Evolutionary conservation across 148 eudicot genomes (phyloP), one percentile per base, ranked within the genome.

Genomic region (Dysphania ambrosioides): DNA sequence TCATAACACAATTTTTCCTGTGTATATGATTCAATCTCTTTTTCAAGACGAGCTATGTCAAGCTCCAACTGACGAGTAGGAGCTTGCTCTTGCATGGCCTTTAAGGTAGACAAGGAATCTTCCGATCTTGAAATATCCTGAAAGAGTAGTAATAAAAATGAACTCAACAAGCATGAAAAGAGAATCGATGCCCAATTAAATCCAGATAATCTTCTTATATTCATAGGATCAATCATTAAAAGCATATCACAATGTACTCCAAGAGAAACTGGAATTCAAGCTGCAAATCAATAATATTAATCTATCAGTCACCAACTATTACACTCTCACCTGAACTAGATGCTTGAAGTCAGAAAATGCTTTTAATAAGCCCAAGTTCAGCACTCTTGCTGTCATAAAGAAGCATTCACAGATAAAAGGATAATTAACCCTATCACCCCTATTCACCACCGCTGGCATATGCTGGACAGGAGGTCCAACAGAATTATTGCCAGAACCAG

Each of bases 321-420:
- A 41, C 18, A 41, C 29, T 66, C 59, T 75, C 75, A 95, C 99
- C 99, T 95, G 99, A 72, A 83, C 96, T 62, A 95, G 93, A 88
- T 95, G 96, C 86, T 89, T 92, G 77, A 89, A 95, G 82, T 95
- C 97, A 30, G 99, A 90, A 80, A 95, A 88, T 79, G 97, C 92
- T 88, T 95, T 95, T 72, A 92, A 71, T 55, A 95, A 78, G 23
- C 99, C 99, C 84, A 95, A 83, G 82, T 92, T 95, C 15, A 95
- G 94, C 49, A 88, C 96, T 86, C 99, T 90, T 75, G 99, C 91
- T 30, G 99, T 95, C 99, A 95, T 95, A 79, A 92, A 95, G 88
- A 95, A 95, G 80, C 99, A 92, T 86, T 95, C 99, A 67, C 96
- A 92, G 26, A 95, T 95, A 72, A 95, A 95, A 32, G 93, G 70